A percentile compares a stretch with the other conserved stretches of the same genome.
phyloP scores from a whole-genome alignment of 768 basidiomycete genomes.

The Mrakia gelida region DNA sequence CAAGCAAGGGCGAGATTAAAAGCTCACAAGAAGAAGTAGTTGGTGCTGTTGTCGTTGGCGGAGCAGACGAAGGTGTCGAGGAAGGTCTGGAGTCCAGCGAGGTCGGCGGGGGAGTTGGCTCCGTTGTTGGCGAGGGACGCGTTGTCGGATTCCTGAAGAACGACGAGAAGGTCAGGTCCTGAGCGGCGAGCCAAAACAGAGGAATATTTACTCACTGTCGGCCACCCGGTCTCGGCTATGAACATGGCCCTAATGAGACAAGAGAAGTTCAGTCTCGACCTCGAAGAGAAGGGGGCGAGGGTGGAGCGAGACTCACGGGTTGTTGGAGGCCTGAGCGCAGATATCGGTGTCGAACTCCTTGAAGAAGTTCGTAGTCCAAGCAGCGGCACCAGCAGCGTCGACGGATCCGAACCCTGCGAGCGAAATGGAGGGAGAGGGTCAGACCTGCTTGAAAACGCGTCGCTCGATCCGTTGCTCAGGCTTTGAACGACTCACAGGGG shows the following conservation, averaged over 20 bases:
- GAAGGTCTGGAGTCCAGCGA: conserved; percentile 57
- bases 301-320: conserved; percentile 15
- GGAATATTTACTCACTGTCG: conserved; percentile 34
- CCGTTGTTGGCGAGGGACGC: conserved; percentile 53
- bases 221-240: conserved; percentile 81
- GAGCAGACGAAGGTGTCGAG: conserved; percentile 81
- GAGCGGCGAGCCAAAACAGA: too few species aligned
- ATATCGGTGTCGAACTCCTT: conserved; percentile 39
- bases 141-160: conserved; percentile 44
- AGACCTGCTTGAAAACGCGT: too few species aligned
- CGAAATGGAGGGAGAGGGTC: too few species aligned
- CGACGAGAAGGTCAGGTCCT: too few species aligned
- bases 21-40: conserved; percentile 74
- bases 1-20: not conserved
- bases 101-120: conserved; percentile 54
- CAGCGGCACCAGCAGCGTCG: conserved; percentile 61
- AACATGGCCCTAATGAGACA: conserved; percentile 61
- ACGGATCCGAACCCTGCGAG: conserved; percentile 81
- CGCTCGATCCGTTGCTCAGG: too few species aligned
- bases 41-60: conserved; percentile 72
- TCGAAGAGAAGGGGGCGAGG: not conserved
- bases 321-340: conserved; percentile 29
- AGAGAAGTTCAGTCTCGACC: conserved; percentile 33
- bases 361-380: conserved; percentile 81
- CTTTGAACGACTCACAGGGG: too few species aligned